These are phyloP conservation scores for Crithidia mellificae DNA, from an alignment of 208 protist genomes.

Conservation along the genomic window DNA sequence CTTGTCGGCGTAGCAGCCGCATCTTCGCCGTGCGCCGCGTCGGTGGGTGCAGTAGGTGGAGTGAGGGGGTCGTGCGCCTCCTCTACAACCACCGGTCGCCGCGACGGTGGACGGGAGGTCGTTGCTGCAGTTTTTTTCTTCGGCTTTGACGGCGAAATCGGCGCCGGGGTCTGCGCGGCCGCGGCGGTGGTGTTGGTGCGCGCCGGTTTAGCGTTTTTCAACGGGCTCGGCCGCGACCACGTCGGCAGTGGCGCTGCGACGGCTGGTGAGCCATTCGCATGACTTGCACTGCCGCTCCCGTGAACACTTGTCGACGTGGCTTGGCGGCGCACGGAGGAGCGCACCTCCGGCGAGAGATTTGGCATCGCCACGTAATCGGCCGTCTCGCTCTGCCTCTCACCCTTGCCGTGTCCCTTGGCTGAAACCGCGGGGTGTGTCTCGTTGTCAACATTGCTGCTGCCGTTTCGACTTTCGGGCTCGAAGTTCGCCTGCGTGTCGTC, in stretches of 20 bases:
- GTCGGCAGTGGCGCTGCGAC: constrained; percentile 4
- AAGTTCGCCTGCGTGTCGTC: neutral
- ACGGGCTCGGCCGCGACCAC: neutral
- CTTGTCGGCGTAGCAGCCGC: neutral
- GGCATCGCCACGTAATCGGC: constrained; percentile 1
- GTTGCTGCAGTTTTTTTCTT: neutral
- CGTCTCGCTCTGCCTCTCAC: neutral
- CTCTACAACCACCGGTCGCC: neutral
- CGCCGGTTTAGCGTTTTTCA: neutral
- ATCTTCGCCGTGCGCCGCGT: neutral
- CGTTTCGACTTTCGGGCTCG: neutral
- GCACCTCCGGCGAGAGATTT: neutral
- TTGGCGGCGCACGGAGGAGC: neutral
- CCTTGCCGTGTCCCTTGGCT: neutral
- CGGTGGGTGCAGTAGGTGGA: neutral
- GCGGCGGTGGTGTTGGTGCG: neutral
- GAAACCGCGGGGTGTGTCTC: no score
- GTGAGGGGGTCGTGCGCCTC: neutral
- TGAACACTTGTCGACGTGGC: neutral
- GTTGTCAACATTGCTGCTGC: neutral
- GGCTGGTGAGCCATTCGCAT: neutral
- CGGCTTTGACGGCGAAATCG: neutral
- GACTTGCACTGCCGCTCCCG: neutral
- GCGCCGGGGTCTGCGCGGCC: neutral
- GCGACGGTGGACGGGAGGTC: neutral